Base-by-base conservation (phyloP, 257 asterid species). In the Ligustrum vulgare region DNA sequence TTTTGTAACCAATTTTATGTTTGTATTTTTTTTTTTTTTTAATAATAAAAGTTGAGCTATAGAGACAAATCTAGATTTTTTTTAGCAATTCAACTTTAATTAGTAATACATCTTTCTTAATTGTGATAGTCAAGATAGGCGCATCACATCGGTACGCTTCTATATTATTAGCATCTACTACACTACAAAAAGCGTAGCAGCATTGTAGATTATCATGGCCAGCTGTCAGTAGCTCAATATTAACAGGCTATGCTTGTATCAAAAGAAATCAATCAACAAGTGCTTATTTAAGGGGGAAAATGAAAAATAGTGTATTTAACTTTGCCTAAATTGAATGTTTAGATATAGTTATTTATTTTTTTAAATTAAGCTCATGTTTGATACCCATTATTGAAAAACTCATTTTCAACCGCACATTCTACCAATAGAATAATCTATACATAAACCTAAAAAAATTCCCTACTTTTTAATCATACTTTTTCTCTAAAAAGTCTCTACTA, bases 1-100 rank as follows among this genome's bases (percentile, higher is more conserved):
- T 58, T 64, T 10, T 60, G 28, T 31, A 74, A 70, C 67, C 66
- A 54, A 28, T 22, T 72, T 22, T n/a, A 31, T 71, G 66, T n/a
- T 63, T 69, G 32, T 6, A 28, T 28, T 28, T 32, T 18, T 62
- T 41, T 47, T 5, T 22, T 28, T 47, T 25, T 60, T 8, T 36
- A 39, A n/a, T n/a, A n/a, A n/a, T n/a, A n/a, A n/a, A n/a, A n/a
- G 67, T 31, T 32, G 34, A 39, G 18, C 47, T 45, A 20, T 20
- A 16, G 31, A 70, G 41, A 62, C 35, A 20, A 72, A 5, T n/a
- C 72, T 49, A 66, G 15, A 31, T 73, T 34, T 15, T 16, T 62
- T 60, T 22, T 28, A 0, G 71, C 33, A 31, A 43, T 49, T 67
- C 60, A 23, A 18, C 64, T 25, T 32, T 49, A 36, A 49, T 45